Base-by-base conservation (phyloP, 441 rosid species). In the Metrosideros polymorpha region DNA sequence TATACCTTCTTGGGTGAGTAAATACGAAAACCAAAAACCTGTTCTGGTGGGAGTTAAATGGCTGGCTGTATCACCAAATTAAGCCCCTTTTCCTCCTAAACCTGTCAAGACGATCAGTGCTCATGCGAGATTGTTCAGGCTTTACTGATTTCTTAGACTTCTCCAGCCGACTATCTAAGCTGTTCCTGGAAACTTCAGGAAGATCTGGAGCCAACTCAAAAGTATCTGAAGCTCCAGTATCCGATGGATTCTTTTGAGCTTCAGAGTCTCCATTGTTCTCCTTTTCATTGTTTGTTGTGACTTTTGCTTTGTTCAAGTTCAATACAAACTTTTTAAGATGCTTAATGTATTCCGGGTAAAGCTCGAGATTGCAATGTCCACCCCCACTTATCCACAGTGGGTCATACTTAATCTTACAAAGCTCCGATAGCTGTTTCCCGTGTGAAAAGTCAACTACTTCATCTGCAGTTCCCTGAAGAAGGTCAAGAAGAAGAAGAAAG, bases 51-150 rank as follows among this genome's bases (percentile, higher is more conserved):
- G 47, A 71, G 79, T 71, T 71, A 71, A 39, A 35, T 82, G 43
- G 27, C 79, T 61, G 14, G 54, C 13, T 88, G 71, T 87, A 87
- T 87, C 93, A 97, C 96, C 97, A 95, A 39, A 90, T 94, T 89
- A 94, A 87, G 84, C 94, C 94, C 89, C 91, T 93, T 89, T 93
- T 97, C 87, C 95, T 90, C 90, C 96, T 91, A 90, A 91, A 94
- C 89, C 95, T 92, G 92, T 95, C 94, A 63, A 95, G 92, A 57
- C 93, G 95, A 91, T 97, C 99, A 49, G 96, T 89, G 91, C 94
- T 97, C 98, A 97, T 95, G 86, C 99, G 94, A 18, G 99, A 97
- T 92, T 95, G 96, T 89, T 97, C 99, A 6, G 95, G 98, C 91
- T 94, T 95, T 87, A 87, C 89, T 49, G 92, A 88, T 90, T 93